phyloP scores from a whole-genome alignment of 129 eudicot genomes.

The Glebionis coronaria region DNA sequence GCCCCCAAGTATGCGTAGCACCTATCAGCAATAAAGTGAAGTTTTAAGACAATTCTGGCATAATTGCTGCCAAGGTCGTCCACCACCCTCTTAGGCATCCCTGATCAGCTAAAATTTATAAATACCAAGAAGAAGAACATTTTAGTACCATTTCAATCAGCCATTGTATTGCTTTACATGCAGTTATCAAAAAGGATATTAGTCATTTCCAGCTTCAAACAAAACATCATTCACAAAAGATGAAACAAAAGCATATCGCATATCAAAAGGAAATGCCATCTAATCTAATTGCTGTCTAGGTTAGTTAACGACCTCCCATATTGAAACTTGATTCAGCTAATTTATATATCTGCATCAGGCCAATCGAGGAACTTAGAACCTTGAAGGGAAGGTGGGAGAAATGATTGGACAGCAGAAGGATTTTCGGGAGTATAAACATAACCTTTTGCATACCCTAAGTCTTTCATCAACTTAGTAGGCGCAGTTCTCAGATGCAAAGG shows the following conservation, averaged over 20 bases:
- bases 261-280: not conserved
- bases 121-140: too few relatives aligned
- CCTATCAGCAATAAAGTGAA: too few relatives aligned
- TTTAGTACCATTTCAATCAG: not conserved
- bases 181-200: not conserved
- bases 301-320: too few relatives aligned
- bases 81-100: too few relatives aligned
- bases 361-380: slow-evolving; percentile 79
- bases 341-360: slow-evolving; percentile 34
- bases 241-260: not conserved
- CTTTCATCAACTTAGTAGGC: slow-evolving; percentile 85
- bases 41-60: too few relatives aligned
- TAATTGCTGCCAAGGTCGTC: too few relatives aligned
- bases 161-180: not conserved
- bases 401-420: slow-evolving; percentile 52
- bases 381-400: slow-evolving; percentile 61
- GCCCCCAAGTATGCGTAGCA: too few relatives aligned
- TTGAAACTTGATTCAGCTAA: not conserved
- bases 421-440: slow-evolving; percentile 81
- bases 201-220: slow-evolving; percentile 10
- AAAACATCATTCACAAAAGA: slow-evolving; percentile 1
- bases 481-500: slow-evolving; percentile 90
- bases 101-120: too few relatives aligned
- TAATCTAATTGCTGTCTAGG: too few relatives aligned
- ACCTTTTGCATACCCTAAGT: slow-evolving; percentile 73